These are phyloP conservation scores for Verticillium nonalfalfae DNA, from an alignment of 2,329 filamentous ascomycete genomes.

Conservation along the genomic window DNA sequence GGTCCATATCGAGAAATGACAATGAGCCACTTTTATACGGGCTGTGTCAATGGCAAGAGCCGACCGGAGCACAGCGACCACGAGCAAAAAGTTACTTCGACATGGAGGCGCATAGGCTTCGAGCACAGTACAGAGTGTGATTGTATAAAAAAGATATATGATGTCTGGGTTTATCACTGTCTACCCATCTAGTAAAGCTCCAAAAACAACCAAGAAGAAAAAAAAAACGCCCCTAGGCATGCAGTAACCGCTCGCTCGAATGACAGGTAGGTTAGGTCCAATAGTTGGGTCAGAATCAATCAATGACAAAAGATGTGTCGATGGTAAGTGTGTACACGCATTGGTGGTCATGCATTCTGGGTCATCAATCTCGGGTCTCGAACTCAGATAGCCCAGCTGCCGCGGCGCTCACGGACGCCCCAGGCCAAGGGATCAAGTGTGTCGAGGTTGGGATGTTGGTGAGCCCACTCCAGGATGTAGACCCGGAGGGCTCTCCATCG, in stretches of 20 bases:
- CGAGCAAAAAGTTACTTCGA: too few species aligned
- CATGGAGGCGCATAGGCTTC: too few species aligned
- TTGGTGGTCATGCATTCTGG: neutral
- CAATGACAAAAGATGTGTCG: neutral
- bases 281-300: too few species aligned
- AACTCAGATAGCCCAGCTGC: slow-evolving; percentile 64
- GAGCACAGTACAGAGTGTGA: too few species aligned
- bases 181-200: neutral
- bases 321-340: neutral
- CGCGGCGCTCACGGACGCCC: slow-evolving; percentile 60
- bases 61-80: too few species aligned
- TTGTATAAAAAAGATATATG: too few species aligned
- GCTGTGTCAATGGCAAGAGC: too few species aligned
- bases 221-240: neutral
- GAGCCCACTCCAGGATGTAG: slow-evolving; percentile 86
- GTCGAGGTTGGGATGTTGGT: slow-evolving; percentile 73
- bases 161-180: too few species aligned
- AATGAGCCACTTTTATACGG: too few species aligned
- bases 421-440: slow-evolving; percentile 54
- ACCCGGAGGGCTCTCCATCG: slow-evolving; percentile 78
- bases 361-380: neutral
- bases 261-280: neutral
- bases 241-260: neutral
- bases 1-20: too few species aligned
- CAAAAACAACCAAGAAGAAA: too few species aligned